A percentile compares a stretch with the other conserved stretches of the same genome.
These are phyloP conservation scores for Pichia paraexigua DNA, from an alignment of 805 yeast species.

Conservation along the genomic window DNA sequence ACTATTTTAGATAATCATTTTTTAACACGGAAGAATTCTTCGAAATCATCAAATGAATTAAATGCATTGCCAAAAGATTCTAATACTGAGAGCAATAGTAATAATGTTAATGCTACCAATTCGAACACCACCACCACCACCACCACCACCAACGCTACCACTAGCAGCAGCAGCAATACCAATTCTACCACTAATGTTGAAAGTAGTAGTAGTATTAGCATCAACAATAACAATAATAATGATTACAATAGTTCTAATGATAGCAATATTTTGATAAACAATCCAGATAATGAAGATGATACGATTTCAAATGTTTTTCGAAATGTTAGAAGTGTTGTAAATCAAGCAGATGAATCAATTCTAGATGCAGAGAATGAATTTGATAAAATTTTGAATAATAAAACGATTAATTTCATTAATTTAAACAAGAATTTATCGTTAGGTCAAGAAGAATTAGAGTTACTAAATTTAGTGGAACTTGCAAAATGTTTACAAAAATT, in stretches of 20 bases:
- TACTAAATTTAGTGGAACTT: constrained; percentile 21
- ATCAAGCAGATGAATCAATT: constrained; percentile 22
- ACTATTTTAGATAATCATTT: constrained; percentile 87
- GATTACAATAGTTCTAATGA: neutral
- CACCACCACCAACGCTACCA: neutral
- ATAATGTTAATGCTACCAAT: neutral
- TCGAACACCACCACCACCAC: neutral
- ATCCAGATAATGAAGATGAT: constrained; percentile 15
- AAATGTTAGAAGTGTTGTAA: constrained; percentile 21
- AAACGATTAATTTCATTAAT: neutral
- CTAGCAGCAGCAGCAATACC: no score
- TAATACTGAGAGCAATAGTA: constrained; percentile 1
- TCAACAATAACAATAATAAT: neutral
- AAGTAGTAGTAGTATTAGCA: neutral
- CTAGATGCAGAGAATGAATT: constrained; percentile 23
- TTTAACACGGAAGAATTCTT: constrained; percentile 20
- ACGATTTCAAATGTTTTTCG: constrained; percentile 19
- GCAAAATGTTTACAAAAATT: constrained; percentile 23
- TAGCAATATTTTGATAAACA: constrained; percentile 7
- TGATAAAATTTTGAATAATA: constrained; percentile 14
- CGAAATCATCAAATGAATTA: neutral
- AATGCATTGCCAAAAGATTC: neutral
- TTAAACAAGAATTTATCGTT: neutral
- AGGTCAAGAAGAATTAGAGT: constrained; percentile 22
- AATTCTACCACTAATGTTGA: neutral